Conservation (phyloP, 2,329 filamentous ascomycete species). For the Thyridium curvatum region DNA sequence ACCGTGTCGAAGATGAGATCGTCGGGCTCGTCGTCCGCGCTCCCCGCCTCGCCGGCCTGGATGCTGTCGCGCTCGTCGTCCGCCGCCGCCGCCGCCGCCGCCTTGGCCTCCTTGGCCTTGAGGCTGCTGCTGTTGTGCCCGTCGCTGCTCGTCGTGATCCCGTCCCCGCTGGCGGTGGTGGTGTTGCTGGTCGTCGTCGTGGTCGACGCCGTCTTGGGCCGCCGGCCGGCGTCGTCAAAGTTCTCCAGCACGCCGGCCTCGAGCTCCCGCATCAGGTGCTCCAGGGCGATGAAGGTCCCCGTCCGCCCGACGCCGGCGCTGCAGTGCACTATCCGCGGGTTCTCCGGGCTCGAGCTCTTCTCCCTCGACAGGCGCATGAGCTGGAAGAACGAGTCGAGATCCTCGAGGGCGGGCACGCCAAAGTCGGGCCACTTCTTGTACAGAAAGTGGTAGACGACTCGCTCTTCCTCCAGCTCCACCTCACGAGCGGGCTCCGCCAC, state of each 20-base stretch:
- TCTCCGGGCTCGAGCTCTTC: conserved; percentile 47
- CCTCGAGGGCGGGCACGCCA: conserved; percentile 65
- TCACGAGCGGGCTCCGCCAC: conserved; percentile 8
- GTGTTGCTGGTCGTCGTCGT: not conserved
- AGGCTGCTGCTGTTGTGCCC: not conserved
- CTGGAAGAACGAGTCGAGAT: conserved; percentile 61
- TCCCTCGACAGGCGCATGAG: conserved; percentile 62
- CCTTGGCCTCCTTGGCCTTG: too few species aligned
- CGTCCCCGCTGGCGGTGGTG: not conserved
- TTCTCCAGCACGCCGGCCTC: conserved; percentile 62
- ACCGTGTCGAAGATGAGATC: conserved; percentile 69
- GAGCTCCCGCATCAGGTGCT: conserved; percentile 80
- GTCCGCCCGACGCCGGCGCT: conserved; percentile 91
- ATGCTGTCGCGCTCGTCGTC: conserved; percentile 9
- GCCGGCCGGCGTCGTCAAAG: conserved; percentile 26
- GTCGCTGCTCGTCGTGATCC: not conserved
- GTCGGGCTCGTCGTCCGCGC: not conserved
- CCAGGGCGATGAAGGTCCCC: conserved; percentile 94
- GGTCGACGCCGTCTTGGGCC: not conserved
- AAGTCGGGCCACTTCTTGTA: conserved; percentile 91
- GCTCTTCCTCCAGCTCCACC: conserved; percentile 39
- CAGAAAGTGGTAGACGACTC: conserved; percentile 74
- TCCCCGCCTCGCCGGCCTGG: conserved; percentile 8
- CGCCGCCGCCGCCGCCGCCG: too few species aligned
- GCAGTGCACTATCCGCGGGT: conserved; percentile 78